Percentiles rank a stretch among this genome's conserved stretches.
Evolutionary conservation across 345 rosid species (phyloP).

Genomic region (Combretum micranthum): DNA sequence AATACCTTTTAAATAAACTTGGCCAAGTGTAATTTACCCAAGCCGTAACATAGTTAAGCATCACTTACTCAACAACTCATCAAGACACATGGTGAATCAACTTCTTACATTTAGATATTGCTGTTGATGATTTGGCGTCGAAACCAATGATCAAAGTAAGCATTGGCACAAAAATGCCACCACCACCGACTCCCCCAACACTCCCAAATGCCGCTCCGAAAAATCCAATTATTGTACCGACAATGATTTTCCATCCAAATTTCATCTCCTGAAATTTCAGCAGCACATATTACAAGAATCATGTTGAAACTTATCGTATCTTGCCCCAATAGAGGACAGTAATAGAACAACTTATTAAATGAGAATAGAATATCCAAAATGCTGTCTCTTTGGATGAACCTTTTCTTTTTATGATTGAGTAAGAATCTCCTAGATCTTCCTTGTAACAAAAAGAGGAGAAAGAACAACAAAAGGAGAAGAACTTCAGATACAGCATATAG

Average conservation of each 20-base stretch:
- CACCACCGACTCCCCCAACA: slow-evolving; percentile 26
- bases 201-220: slow-evolving; percentile 28
- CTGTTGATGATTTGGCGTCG: slow-evolving; percentile 23
- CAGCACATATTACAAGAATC: no score
- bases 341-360: no score
- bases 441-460: background rate
- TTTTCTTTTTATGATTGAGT: background rate
- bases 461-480: background rate
- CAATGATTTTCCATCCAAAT: slow-evolving; percentile 21
- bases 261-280: slow-evolving; percentile 11
- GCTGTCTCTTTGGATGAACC: background rate
- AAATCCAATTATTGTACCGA: slow-evolving; percentile 22
- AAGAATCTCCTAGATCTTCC: background rate
- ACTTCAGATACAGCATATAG: no score
- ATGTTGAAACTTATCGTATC: no score
- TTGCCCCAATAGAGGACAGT: no score
- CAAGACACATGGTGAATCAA: background rate
- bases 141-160: slow-evolving; percentile 12
- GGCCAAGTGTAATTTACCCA: no score
- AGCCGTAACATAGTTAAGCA: no score
- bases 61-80: background rate
- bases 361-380: no score
- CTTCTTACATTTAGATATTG: slow-evolving; percentile 22
- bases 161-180: slow-evolving; percentile 20
- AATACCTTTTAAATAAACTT: no score